Evolutionary conservation across 352 stramenopile species (phyloP).

Genomic region (Globisporangium perplexum): DNA sequence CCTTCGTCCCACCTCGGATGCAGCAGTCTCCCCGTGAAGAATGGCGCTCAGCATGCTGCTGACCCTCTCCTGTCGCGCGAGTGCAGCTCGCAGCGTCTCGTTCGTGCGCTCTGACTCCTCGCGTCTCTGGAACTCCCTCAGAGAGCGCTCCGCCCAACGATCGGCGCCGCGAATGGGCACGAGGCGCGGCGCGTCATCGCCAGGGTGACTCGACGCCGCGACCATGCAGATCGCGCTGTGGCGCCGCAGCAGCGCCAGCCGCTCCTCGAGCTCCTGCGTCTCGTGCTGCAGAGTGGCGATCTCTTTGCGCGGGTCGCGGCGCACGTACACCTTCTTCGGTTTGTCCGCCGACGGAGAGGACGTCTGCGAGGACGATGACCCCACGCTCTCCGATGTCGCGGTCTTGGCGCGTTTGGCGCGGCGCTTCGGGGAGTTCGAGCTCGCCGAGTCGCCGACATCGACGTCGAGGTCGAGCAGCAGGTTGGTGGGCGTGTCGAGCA

Average conservation of each 20-base stretch:
- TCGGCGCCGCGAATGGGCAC: background rate
- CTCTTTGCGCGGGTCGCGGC: constrained; percentile 1
- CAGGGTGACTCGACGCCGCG: background rate
- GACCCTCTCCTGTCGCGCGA: background rate
- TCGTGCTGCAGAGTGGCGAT: background rate
- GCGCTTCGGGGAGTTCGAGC: background rate
- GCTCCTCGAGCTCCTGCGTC: background rate
- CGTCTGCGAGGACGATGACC: no score
- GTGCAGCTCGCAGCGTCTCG: background rate
- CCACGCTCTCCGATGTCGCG: background rate
- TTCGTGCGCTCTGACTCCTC: constrained; percentile 1
- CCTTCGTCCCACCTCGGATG: background rate
- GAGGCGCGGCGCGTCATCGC: background rate
- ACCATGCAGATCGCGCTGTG: background rate
- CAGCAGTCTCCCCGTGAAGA: background rate
- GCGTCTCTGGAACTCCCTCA: background rate
- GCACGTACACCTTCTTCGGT: background rate
- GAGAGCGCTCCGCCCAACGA: background rate
- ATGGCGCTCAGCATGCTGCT: background rate
- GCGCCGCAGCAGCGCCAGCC: background rate
- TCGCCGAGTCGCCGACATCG: background rate
- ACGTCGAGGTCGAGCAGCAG: background rate
- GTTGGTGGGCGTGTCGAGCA: no score
- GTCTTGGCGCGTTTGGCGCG: background rate
- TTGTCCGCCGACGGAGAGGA: background rate